Evolutionary conservation across 2,329 filamentous ascomycete species (phyloP), one percentile per base, ranked within the genome.

Genomic region (Alternaria triticimaculans): DNA sequence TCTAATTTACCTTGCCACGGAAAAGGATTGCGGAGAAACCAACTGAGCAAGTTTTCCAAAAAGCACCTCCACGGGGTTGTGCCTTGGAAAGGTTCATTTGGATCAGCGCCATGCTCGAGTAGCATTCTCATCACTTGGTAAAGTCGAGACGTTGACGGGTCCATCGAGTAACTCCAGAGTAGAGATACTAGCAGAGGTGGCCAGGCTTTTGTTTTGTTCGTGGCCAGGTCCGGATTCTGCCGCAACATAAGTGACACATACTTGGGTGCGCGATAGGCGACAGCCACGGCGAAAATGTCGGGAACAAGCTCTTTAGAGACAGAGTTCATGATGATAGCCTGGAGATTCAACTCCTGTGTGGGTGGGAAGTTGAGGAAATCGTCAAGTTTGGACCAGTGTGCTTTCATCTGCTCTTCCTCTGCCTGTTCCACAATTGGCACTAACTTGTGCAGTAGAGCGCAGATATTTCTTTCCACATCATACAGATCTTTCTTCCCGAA

Each of bases 161-260:
- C 4, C 14, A 4, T 41, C 6, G 33, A 7, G 5, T n/a, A n/a
- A 4, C 0, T n/a, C 37, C 4, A 15, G 1, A 9, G 28, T 6
- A 41, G 15, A 41, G n/a, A 9, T 4, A n/a, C 4, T 18, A 41
- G n/a, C 15, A 41, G 37, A 15, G 37, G 37, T 18, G 37, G 37
- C 15, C 14, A 41, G 6, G 15, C 15, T 18, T 41, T 15, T 4
- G 37, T 0, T 8, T 5, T 4, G n/a, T 1, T 2, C 37, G n/a
- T 9, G 4, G 2, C 2, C 37, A 18, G 37, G 1, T 2, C 1
- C 2, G 37, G 37, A 41, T 18, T 3, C 3, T n/a, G 37, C 2
- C 28, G n/a, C 15, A 15, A 41, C 14, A 18, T 18, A 18, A n/a
- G 15, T 15, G 37, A 15, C 15, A n/a, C 37, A 41, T 18, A 41